phyloP scores from a whole-genome alignment of 306 rosid genomes.

The Sechiopsis laciniata region DNA sequence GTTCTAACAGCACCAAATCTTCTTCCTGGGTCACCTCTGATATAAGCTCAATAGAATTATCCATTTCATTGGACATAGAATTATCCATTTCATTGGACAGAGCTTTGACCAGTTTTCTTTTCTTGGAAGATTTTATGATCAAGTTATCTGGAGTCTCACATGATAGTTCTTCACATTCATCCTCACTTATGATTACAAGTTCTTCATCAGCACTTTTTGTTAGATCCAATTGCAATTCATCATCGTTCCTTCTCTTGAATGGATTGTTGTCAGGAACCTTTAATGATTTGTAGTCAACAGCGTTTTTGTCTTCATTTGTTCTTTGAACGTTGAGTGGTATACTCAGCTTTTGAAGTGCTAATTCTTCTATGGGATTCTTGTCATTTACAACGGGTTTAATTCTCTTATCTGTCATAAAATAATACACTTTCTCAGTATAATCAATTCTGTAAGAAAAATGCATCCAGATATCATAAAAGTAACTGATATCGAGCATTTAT shows the following conservation, averaged over 20 bases:
- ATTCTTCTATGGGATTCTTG: constrained; percentile 36
- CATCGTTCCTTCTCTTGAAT: constrained; percentile 47
- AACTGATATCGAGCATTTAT: not conserved
- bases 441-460: not conserved
- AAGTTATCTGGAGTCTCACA: constrained; percentile 29
- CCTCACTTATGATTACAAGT: constrained; percentile 26
- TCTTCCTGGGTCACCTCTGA: constrained; percentile 51
- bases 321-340: constrained; percentile 34
- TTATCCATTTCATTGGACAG: constrained; percentile 30
- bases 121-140: constrained; percentile 30
- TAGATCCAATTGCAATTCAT: constrained; percentile 33
- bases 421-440: not conserved
- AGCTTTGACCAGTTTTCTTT: constrained; percentile 40
- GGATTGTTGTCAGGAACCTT: constrained; percentile 77
- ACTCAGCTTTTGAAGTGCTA: constrained; percentile 54
- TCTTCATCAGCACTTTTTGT: constrained; percentile 28
- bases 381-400: constrained; percentile 25
- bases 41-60: constrained; percentile 29
- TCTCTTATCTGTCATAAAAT: constrained; percentile 36
- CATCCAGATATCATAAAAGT: not conserved
- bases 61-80: constrained; percentile 26
- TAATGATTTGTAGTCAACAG: constrained; percentile 22
- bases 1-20: constrained; percentile 31
- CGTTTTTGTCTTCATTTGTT: constrained; percentile 21
- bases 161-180: constrained; percentile 29